phyloP scores from a whole-genome alignment of 2,329 filamentous ascomycete genomes.

The Fusarium miscanthi region DNA sequence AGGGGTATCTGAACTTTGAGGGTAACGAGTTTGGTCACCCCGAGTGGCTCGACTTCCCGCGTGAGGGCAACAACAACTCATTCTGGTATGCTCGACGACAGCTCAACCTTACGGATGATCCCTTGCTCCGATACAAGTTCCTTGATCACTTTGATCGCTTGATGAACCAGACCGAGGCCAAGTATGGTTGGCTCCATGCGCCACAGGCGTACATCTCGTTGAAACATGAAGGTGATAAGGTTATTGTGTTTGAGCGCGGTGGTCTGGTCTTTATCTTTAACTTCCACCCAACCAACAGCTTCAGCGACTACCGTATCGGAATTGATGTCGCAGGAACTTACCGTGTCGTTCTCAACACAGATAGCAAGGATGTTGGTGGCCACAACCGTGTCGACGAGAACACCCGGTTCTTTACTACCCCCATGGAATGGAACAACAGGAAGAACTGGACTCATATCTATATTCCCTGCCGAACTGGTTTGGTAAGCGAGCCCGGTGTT shows the following conservation, averaged over 20 bases:
- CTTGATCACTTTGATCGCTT: slow-evolving; percentile 92
- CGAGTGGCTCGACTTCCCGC: slow-evolving; percentile 98
- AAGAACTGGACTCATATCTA: slow-evolving; percentile 95
- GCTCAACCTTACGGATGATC: slow-evolving; percentile 90
- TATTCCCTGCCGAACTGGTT: slow-evolving; percentile 82
- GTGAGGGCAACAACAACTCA: slow-evolving; percentile 90
- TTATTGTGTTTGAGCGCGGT: slow-evolving; percentile 93
- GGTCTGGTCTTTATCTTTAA: slow-evolving; percentile 96
- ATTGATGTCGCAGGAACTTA: slow-evolving; percentile 89
- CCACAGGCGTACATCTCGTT: slow-evolving; percentile 91
- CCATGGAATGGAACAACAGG: slow-evolving; percentile 88
- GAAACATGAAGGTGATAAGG: slow-evolving; percentile 94
- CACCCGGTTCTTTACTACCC: slow-evolving; percentile 93
- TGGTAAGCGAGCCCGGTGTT: slow-evolving; percentile 66
- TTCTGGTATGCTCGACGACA: slow-evolving; percentile 96
- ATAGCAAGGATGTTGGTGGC: slow-evolving; percentile 81
- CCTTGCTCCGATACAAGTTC: slow-evolving; percentile 86
- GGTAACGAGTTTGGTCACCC: slow-evolving; percentile 99
- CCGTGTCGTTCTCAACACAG: slow-evolving; percentile 84
- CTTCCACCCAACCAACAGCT: slow-evolving; percentile 87
- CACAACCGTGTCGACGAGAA: slow-evolving; percentile 79
- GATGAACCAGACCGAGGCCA: slow-evolving; percentile 89
- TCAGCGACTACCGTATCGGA: slow-evolving; percentile 91
- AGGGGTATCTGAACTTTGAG: slow-evolving; percentile 98
- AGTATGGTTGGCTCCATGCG: slow-evolving; percentile 90